Percentiles rank a stretch among this genome's conserved stretches.
These are phyloP conservation scores for Penicillium cinerascens DNA, from an alignment of 495 filamentous ascomycete species.

Conservation along the genomic window DNA sequence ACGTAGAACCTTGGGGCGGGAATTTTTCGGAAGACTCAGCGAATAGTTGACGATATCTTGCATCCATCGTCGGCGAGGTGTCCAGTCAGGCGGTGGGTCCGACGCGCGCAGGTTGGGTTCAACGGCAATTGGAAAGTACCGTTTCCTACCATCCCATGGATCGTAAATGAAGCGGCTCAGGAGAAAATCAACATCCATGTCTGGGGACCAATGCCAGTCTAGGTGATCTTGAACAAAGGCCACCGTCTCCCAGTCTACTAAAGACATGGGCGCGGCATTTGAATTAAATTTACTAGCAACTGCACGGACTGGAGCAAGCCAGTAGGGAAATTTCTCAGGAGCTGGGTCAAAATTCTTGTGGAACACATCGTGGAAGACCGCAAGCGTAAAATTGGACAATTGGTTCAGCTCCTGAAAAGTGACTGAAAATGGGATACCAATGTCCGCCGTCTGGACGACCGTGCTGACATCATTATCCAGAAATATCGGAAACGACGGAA, in stretches of 20 bases:
- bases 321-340: conserved; percentile 70
- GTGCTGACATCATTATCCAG: conserved; percentile 60
- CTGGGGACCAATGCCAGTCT: conserved; percentile 52
- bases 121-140: conserved; percentile 43
- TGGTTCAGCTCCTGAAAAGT: conserved; percentile 37
- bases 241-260: conserved; percentile 69
- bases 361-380: conserved; percentile 81
- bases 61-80: conserved; percentile 48
- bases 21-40: conserved; percentile 54
- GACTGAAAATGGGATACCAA: conserved; percentile 40
- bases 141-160: conserved; percentile 61
- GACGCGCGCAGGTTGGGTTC: conserved; percentile 42
- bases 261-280: conserved; percentile 6
- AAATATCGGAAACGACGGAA: conserved; percentile 70
- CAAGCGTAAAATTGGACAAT: conserved; percentile 67
- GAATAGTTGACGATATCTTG: conserved; percentile 65
- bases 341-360: conserved; percentile 74
- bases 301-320: conserved; percentile 59
- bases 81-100: conserved; percentile 51
- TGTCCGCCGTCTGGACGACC: conserved; percentile 44
- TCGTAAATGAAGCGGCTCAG: conserved; percentile 68
- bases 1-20: conserved; percentile 38
- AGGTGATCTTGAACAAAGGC: conserved; percentile 47
- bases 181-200: conserved; percentile 55
- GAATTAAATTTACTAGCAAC: neutral